Percentiles rank a stretch among this genome's conserved stretches.
Conservation (phyloP, 2,329 filamentous ascomycete genomes). For the Fusarium hainanense region DNA sequence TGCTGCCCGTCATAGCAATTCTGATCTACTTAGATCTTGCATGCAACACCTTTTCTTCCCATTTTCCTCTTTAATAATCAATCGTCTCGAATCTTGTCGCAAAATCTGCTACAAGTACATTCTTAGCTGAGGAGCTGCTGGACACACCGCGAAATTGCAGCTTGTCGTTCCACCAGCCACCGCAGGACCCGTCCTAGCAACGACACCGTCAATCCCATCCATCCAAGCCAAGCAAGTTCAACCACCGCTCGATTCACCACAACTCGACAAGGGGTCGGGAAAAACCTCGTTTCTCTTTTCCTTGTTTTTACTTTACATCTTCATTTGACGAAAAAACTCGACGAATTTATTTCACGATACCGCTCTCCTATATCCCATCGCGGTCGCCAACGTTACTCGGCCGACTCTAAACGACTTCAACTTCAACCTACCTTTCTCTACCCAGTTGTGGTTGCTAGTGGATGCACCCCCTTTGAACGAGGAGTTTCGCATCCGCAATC, state of each 20-base stretch:
- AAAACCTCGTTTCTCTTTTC: constrained; percentile 30
- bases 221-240: constrained; percentile 24
- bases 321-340: constrained; percentile 23
- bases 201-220: constrained; percentile 31
- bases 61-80: not conserved
- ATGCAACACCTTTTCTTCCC: not conserved
- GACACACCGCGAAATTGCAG: constrained; percentile 39
- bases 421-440: not conserved
- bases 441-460: constrained; percentile 45
- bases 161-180: constrained; percentile 40
- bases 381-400: constrained; percentile 13
- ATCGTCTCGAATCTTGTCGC: not conserved
- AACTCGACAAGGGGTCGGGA: constrained; percentile 23
- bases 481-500: constrained; percentile 46
- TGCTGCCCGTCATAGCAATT: constrained; percentile 13
- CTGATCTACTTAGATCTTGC: constrained; percentile 2
- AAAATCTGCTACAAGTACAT: constrained; percentile 6
- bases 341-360: constrained; percentile 17
- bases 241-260: constrained; percentile 22
- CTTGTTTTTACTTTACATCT: constrained; percentile 29
- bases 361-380: constrained; percentile 18
- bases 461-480: constrained; percentile 42
- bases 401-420: constrained; percentile 19
- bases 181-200: constrained; percentile 35
- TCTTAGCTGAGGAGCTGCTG: constrained; percentile 14